phyloP scores from a whole-genome alignment of 805 yeast species.

The Candida boleticola region DNA sequence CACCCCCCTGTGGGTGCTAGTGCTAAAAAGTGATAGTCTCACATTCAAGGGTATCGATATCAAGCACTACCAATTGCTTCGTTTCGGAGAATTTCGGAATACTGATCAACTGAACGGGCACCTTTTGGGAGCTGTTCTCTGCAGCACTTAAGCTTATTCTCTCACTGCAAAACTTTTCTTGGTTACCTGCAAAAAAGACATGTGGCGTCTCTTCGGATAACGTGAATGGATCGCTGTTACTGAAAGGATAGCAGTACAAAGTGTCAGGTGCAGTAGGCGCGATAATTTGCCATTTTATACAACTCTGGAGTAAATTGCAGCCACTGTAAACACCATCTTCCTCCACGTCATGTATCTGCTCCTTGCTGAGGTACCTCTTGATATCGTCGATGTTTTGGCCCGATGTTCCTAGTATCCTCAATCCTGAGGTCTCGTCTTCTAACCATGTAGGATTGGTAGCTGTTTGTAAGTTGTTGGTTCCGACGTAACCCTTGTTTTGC shows the following conservation, averaged over 20 bases:
- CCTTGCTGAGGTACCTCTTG: slow-evolving; percentile 52
- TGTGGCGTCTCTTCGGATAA: slow-evolving; percentile 74
- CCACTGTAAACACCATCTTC: slow-evolving; percentile 3
- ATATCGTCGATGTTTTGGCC: slow-evolving; percentile 88
- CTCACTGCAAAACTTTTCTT: slow-evolving; percentile 47
- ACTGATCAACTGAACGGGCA: slow-evolving; percentile 51
- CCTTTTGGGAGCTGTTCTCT: not conserved
- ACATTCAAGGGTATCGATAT: slow-evolving; percentile 34
- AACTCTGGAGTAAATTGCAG: slow-evolving; percentile 50
- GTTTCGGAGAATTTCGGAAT: slow-evolving; percentile 71
- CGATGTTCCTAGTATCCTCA: slow-evolving; percentile 65
- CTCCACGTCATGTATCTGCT: slow-evolving; percentile 32
- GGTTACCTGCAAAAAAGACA: slow-evolving; percentile 85
- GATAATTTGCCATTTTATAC: slow-evolving; percentile 79
- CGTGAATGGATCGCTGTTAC: slow-evolving; percentile 74
- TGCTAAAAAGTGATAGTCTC: slow-evolving; percentile 41
- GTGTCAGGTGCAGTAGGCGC: slow-evolving; percentile 98
- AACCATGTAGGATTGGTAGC: slow-evolving; percentile 71
- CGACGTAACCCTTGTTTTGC: slow-evolving; percentile 38
- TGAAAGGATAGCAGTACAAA: slow-evolving; percentile 82
- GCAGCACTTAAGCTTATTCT: not conserved
- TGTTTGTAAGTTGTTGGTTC: slow-evolving; percentile 35
- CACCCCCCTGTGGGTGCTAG: too few species aligned
- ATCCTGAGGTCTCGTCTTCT: slow-evolving; percentile 45
- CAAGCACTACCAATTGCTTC: slow-evolving; percentile 44